Conservation (phyloP, 75 land plant genomes). For the Selaginella tamariscina region DNA sequence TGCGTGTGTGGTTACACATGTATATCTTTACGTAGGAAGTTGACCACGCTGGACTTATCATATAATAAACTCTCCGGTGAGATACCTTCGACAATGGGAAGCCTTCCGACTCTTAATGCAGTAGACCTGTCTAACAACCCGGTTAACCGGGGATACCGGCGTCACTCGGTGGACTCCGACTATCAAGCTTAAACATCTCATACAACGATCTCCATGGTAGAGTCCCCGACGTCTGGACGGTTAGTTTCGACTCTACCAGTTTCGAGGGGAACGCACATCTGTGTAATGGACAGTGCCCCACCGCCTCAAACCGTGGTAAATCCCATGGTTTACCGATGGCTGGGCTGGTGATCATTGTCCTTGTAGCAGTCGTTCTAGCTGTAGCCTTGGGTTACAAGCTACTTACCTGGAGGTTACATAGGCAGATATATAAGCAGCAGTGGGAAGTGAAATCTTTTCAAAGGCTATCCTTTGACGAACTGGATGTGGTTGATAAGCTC, state of each 20-base stretch:
- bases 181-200: slow-evolving; percentile 5
- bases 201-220: not conserved
- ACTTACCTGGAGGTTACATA: not conserved
- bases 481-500: slow-evolving; percentile 34
- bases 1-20: no score
- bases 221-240: not conserved
- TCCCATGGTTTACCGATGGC: not conserved
- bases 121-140: slow-evolving; percentile 6
- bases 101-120: slow-evolving; percentile 38
- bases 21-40: slow-evolving; percentile 10
- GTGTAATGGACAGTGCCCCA: not conserved
- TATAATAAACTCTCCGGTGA: slow-evolving; percentile 50
- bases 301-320: not conserved
- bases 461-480: slow-evolving; percentile 41
- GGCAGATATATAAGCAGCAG: not conserved
- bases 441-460: slow-evolving; percentile 58
- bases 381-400: no score
- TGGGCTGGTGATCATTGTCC: not conserved
- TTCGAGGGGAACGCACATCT: not conserved
- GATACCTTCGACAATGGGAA: slow-evolving; percentile 49
- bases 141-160: slow-evolving; percentile 1
- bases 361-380: not conserved
- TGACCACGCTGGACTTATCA: slow-evolving; percentile 25
- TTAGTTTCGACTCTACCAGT: not conserved
- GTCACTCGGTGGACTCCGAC: not conserved